Base-by-base conservation (phyloP, 805 yeast genomes). In the Lipomyces oligophaga region DNA sequence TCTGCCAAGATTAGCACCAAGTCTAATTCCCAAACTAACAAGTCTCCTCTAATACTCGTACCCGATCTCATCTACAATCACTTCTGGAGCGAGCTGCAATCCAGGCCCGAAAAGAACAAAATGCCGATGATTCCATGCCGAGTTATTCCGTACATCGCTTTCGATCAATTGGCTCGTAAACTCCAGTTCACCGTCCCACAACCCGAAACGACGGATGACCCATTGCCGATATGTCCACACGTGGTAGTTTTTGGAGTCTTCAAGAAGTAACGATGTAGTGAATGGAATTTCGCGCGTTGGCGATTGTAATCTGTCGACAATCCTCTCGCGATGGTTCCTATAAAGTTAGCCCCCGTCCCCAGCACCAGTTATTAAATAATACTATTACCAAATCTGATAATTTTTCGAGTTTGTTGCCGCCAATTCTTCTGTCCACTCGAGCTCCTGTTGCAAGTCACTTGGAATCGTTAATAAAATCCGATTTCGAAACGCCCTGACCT, bases 151-250 rank as follows among this genome's bases (percentile, higher is more conserved):
- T 6, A 85, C 77, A 64, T 93, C 98, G 6, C 67, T 60, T 2
- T 64, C 63, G 2, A 90, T 64, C 58, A 76, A 66, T 19, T 52
- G 46, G 3, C 74, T 70, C 0, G 78, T 73, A 60, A 77, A 83
- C 4, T 59, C 60, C 13, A 80, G 52, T 60, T 87, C 95, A 21
- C 58, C 59, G 34, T 69, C 66, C 57, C 67, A 80, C 33, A 78
- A 68, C 1, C 70, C 62, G 54, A 81, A 82, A 55, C 70, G 70
- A 30, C 73, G 70, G 7, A 83, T 81, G 19, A 85, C 67, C 97
- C 97, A 89, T 58, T 84, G 83, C 42, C 90, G 69, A 58, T 88
- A 86, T 0, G 96, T 78, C 97, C 98, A 93, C 4, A 89, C 96
- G 60, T 93, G 98, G 65, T 93, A 94, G 68, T 93, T 93, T 62